These are phyloP conservation scores for Ceratocystiopsis sp. DNA, from an alignment of 2,329 filamentous ascomycete genomes.

Conservation along the genomic window DNA sequence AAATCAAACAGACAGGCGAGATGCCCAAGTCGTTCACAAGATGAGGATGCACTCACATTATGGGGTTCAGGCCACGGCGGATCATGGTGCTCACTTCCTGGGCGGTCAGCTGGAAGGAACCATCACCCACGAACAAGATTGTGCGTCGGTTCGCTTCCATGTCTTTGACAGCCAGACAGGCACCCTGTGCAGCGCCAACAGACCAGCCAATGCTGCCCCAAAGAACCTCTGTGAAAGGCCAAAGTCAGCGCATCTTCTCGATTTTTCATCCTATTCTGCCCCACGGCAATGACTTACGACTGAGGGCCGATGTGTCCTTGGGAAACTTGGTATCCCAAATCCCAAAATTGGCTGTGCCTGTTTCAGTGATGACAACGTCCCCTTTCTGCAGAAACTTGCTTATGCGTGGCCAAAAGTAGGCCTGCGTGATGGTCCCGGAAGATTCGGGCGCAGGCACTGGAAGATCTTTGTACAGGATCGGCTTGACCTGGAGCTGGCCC, in stretches of 20 bases:
- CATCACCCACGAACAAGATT: conserved; percentile 79
- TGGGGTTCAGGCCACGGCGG: conserved; percentile 53
- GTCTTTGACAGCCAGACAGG: conserved; percentile 48
- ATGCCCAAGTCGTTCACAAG: no score
- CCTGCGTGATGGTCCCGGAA: conserved; percentile 8
- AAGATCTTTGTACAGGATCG: conserved; percentile 35
- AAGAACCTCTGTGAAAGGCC: conserved; percentile 21
- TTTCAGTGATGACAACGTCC: conserved; percentile 74
- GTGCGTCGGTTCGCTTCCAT: conserved; percentile 41
- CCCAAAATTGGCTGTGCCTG: conserved; percentile 75
- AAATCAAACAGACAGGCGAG: no score
- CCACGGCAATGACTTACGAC: conserved; percentile 29
- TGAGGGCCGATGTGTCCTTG: conserved; percentile 38
- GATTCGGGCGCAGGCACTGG: conserved; percentile 6
- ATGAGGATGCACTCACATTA: conserved; percentile 38
- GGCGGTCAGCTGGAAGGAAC: conserved; percentile 67
- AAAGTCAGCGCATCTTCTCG: neutral
- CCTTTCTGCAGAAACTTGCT: conserved; percentile 23
- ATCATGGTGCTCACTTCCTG: conserved; percentile 80
- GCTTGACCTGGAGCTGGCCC: conserved; percentile 36
- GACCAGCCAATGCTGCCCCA: conserved; percentile 50
- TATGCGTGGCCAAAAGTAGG: conserved; percentile 10
- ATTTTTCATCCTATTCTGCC: neutral
- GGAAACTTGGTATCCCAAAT: conserved; percentile 78
- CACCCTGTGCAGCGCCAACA: conserved; percentile 41